These are phyloP conservation scores for Lolium rigidum DNA, from an alignment of 176 grass and related monocot species.

Conservation along the genomic window DNA sequence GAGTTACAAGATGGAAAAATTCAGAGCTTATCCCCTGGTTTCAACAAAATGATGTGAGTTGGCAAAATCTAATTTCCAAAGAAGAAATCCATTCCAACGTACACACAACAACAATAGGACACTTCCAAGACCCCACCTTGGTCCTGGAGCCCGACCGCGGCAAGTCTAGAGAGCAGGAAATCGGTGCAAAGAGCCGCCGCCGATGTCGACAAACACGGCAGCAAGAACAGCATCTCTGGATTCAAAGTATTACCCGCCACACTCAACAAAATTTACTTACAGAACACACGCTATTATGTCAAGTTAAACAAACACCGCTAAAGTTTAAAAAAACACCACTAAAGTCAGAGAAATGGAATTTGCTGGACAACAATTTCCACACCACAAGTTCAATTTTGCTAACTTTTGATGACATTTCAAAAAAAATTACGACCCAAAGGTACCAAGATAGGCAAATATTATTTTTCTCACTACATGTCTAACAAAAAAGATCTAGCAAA, in stretches of 20 bases:
- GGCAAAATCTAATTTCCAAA: neutral
- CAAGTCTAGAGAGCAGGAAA: neutral
- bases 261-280: neutral
- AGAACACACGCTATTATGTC: neutral
- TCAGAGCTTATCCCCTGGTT: neutral
- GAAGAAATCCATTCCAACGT: too few relatives aligned
- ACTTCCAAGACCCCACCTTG: neutral
- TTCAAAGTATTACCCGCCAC: neutral
- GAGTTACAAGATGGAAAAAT: neutral
- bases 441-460: neutral
- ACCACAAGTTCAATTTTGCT: neutral
- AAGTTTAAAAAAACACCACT: neutral
- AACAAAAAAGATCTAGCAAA: neutral
- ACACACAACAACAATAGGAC: neutral
- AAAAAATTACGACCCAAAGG: neutral
- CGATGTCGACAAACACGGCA: neutral
- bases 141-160: neutral
- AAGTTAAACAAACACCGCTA: neutral
- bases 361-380: neutral
- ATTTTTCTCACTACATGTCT: neutral
- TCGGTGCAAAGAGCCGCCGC: neutral
- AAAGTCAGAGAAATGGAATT: neutral
- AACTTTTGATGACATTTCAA: neutral
- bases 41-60: neutral
- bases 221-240: neutral